Conservation (phyloP, 305 asterid genomes). For the Petunia hybrid region DNA sequence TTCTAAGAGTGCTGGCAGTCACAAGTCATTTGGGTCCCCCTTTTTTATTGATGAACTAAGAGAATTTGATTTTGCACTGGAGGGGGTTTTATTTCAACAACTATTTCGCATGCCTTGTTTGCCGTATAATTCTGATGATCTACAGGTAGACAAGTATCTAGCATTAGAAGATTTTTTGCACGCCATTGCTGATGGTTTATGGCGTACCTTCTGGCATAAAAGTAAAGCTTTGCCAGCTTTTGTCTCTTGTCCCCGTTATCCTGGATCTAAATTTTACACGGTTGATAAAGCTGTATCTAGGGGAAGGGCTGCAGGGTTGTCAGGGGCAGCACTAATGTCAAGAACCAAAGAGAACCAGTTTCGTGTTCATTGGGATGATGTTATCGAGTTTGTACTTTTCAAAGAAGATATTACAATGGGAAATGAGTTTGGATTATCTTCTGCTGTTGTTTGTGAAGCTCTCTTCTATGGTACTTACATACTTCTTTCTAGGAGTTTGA, state of each 20-base stretch:
- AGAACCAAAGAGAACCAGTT: constrained; percentile 45
- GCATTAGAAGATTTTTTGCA: constrained; percentile 82
- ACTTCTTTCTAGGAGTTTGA: constrained; percentile 66
- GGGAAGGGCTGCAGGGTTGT: constrained; percentile 61
- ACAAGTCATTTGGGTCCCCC: constrained; percentile 54
- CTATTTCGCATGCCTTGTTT: constrained; percentile 83
- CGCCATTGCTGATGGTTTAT: constrained; percentile 76
- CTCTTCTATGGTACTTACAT: constrained; percentile 72
- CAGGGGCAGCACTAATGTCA: constrained; percentile 76
- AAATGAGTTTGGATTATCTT: constrained; percentile 47
- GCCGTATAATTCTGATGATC: constrained; percentile 56
- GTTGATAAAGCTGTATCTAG: constrained; percentile 72
- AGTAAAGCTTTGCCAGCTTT: constrained; percentile 65
- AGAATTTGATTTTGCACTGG: constrained; percentile 78
- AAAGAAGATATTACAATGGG: constrained; percentile 53
- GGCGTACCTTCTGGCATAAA: constrained; percentile 87
- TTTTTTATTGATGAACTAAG: constrained; percentile 64
- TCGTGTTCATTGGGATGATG: constrained; percentile 68
- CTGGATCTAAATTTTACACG: constrained; percentile 74
- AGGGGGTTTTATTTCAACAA: constrained; percentile 79
- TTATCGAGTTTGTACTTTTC: constrained; percentile 62
- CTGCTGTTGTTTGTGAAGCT: constrained; percentile 67
- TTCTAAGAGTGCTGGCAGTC: constrained; percentile 36
- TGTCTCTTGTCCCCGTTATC: constrained; percentile 67
- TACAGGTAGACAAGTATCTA: constrained; percentile 66